These are phyloP conservation scores for Drechslerella dactyloides DNA, from an alignment of 2,329 filamentous ascomycete genomes.

Conservation along the genomic window DNA sequence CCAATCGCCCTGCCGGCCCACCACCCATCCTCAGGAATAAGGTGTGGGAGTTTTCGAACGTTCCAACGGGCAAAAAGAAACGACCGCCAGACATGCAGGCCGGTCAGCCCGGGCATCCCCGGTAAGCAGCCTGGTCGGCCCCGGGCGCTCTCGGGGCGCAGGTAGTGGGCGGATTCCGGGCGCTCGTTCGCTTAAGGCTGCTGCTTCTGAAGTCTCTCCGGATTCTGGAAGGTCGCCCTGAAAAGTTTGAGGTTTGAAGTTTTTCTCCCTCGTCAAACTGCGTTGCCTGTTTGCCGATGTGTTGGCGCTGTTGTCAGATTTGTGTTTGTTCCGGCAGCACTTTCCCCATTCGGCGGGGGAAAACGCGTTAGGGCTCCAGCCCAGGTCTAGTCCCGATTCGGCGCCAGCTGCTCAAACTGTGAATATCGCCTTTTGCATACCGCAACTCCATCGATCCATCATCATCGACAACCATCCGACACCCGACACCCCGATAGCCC, in stretches of 20 bases:
- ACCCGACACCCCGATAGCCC: constrained; percentile 18
- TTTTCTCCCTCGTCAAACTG: too few species aligned
- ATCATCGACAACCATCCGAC: constrained; percentile 46
- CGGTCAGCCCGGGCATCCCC: background rate
- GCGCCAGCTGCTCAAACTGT: constrained; percentile 39
- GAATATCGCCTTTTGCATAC: constrained; percentile 51
- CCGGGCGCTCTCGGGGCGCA: background rate
- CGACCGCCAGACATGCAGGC: background rate
- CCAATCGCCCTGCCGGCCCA: background rate
- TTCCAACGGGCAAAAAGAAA: constrained; percentile 4
- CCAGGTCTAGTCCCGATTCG: constrained; percentile 35
- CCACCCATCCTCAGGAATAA: background rate
- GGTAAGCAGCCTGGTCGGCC: background rate
- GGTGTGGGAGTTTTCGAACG: background rate
- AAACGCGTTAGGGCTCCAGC: constrained; percentile 47
- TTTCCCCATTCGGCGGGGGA: constrained; percentile 10
- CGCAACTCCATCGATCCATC: constrained; percentile 49
- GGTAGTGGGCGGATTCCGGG: background rate
- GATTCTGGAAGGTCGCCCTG: background rate
- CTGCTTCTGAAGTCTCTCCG: background rate
- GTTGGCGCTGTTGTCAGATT: constrained; percentile 23
- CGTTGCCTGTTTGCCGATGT: constrained; percentile 2
- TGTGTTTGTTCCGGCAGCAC: constrained; percentile 23
- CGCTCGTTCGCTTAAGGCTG: constrained; percentile 2
- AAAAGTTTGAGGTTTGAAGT: background rate